These are phyloP conservation scores for Hirsutella thompsonii DNA, from an alignment of 2,329 filamentous ascomycete genomes.

Conservation along the genomic window DNA sequence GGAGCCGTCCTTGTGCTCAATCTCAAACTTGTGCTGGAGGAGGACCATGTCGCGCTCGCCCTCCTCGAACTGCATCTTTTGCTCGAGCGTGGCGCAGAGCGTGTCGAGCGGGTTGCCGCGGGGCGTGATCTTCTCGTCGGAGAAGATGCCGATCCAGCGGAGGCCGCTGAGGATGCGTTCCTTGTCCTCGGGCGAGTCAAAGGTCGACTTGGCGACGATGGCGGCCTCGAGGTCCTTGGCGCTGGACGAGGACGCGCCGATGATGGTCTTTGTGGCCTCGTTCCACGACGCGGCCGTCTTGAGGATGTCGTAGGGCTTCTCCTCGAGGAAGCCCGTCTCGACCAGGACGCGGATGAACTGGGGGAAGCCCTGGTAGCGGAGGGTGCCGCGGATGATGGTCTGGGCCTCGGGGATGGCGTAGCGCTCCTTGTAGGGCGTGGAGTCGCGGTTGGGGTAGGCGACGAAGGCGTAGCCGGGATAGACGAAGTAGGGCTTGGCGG, in stretches of 20 bases:
- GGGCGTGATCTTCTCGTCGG: slow-evolving; percentile 54
- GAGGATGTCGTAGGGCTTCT: slow-evolving; percentile 52
- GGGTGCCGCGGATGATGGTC: slow-evolving; percentile 69
- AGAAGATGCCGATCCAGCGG: slow-evolving; percentile 59
- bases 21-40: slow-evolving; percentile 71
- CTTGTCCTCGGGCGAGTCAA: slow-evolving; percentile 55
- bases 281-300: slow-evolving; percentile 65
- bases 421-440: slow-evolving; percentile 72
- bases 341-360: slow-evolving; percentile 81
- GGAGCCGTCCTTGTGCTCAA: slow-evolving; percentile 69
- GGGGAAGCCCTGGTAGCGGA: slow-evolving; percentile 82
- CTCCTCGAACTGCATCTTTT: slow-evolving; percentile 81
- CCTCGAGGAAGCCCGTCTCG: slow-evolving; percentile 77
- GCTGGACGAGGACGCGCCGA: slow-evolving; percentile 52
- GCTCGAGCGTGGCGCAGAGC: slow-evolving; percentile 77
- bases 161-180: slow-evolving; percentile 58
- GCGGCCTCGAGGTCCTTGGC: slow-evolving; percentile 60
- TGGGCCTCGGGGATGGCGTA: slow-evolving; percentile 90
- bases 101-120: slow-evolving; percentile 75
- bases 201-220: slow-evolving; percentile 63
- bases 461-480: slow-evolving; percentile 80
- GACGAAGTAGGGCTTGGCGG: slow-evolving; percentile 81
- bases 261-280: slow-evolving; percentile 66
- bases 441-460: slow-evolving; percentile 88
- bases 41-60: slow-evolving; percentile 77